Evolutionary conservation across 805 yeast genomes (phyloP), one percentile per base, ranked within the genome.

Genomic region (Kodamaea hsintzibuensis): DNA sequence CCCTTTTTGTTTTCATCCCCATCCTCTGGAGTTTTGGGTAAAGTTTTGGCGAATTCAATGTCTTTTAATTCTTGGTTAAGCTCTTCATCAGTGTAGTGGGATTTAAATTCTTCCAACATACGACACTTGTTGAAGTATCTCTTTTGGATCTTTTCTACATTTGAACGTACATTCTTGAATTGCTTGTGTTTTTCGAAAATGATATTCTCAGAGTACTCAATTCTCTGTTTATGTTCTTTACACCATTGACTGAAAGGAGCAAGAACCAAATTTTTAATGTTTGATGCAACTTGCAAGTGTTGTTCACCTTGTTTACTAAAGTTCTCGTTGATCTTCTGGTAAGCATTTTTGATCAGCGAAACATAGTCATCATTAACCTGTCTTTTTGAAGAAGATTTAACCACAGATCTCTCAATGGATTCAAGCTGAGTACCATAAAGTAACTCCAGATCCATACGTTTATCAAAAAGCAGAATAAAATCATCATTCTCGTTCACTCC

Each of bases 51-150:
- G 22, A 55, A 56, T 39, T 63, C 66, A 27, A 63, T 40, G 42
- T 61, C 70, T 35, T 54, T 58, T 45, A 69, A 30, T 63, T 62
- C 71, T 40, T 76, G 70, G 22, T 56, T 56, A 37, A 74, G 60
- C 50, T 77, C 80, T 8, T 79, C 83, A 18, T 76, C 82, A 10
- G 75, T 64, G 53, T 74, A 74, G 44, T 76, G 77, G 1, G 78
- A 69, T 59, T 78, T 82, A 62, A 82, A 78, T 53, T 86, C 89
- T 66, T 89, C 96, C 51, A 88, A 74, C 55, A 83, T 72, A 50
- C 96, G 74, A 67, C 95, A 89, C 64, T 86, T 87, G 69, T 85
- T 88, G 76, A 87, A 89, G 67, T 90, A 90, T 53, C 79, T 80
- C 67, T 82, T 84, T 66, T 84, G 90, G 57, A 81, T 75, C 58